Evolutionary conservation across 139 green algal genomes (phyloP).

Genomic region (Chlamydomonas asymmetrica): DNA sequence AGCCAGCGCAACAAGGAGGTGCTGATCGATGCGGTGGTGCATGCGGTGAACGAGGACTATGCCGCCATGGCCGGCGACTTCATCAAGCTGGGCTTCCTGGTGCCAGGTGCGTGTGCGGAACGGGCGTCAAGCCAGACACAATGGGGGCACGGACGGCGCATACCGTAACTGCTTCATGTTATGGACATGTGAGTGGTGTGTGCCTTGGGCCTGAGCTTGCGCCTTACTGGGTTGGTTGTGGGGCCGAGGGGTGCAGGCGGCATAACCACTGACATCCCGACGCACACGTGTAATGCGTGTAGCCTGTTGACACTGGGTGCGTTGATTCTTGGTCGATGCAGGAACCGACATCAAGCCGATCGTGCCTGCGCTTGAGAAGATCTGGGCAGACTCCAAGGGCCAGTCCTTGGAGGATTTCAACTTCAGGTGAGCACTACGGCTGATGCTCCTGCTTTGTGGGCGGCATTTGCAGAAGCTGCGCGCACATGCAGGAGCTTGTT

Average conservation of each 20-base stretch:
- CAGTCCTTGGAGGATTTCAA: constrained; percentile 92
- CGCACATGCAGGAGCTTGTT: too few species aligned
- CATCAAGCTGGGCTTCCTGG: constrained; percentile 95
- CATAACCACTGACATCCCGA: neutral
- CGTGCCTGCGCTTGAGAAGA: constrained; percentile 94
- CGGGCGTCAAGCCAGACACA: too few species aligned
- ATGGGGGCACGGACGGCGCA: too few species aligned
- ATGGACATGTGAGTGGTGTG: too few species aligned
- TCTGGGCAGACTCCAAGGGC: constrained; percentile 90
- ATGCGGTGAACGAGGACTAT: constrained; percentile 99
- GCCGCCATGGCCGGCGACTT: constrained; percentile 92
- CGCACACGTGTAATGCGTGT: neutral
- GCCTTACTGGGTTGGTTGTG: too few species aligned
- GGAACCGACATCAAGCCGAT: constrained; percentile 94
- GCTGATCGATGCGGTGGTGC: constrained; percentile 97
- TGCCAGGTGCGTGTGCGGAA: constrained; percentile 30
- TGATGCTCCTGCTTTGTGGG: too few species aligned
- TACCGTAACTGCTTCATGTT: too few species aligned
- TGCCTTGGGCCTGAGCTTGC: too few species aligned
- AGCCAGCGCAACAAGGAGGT: constrained; percentile 76
- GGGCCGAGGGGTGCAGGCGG: too few species aligned
- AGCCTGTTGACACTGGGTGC: neutral
- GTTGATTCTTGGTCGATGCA: neutral
- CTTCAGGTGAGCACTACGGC: too few species aligned
- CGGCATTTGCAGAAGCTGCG: too few species aligned